A percentile compares a stretch with the other conserved stretches of the same genome.
These are phyloP conservation scores for Penicillium argentinense DNA, from an alignment of 495 filamentous ascomycete species.

Conservation along the genomic window DNA sequence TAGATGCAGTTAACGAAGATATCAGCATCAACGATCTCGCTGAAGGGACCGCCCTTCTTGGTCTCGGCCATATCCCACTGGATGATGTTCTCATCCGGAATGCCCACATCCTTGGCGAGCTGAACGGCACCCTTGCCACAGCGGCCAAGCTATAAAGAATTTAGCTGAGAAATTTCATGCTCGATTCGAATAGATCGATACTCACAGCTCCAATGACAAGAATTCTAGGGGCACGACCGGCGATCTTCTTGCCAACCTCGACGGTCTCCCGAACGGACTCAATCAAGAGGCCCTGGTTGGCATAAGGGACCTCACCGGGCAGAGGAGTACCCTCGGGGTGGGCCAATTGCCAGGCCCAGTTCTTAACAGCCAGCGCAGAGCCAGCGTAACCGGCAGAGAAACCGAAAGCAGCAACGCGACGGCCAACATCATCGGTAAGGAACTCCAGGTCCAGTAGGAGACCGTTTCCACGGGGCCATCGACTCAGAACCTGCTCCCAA, in stretches of 20 bases:
- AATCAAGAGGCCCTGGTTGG: conserved; percentile 73
- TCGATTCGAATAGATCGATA: neutral
- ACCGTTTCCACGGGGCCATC: conserved; percentile 81
- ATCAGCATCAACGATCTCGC: conserved; percentile 67
- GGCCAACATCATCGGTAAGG: conserved; percentile 72
- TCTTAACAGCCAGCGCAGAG: conserved; percentile 75
- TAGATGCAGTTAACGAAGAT: conserved; percentile 97
- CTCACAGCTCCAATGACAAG: conserved; percentile 61
- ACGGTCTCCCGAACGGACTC: conserved; percentile 69
- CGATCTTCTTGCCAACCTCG: conserved; percentile 54
- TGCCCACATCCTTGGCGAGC: conserved; percentile 70
- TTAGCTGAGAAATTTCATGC: conserved; percentile 7
- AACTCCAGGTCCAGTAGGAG: conserved; percentile 91
- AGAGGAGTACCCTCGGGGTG: conserved; percentile 63
- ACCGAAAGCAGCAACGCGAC: conserved; percentile 76
- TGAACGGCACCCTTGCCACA: conserved; percentile 87
- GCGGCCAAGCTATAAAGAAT: conserved; percentile 58
- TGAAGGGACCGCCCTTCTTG: conserved; percentile 72
- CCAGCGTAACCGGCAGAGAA: conserved; percentile 83
- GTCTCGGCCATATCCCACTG: conserved; percentile 96
- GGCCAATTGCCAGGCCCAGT: conserved; percentile 85
- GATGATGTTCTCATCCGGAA: conserved; percentile 71
- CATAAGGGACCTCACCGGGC: conserved; percentile 69
- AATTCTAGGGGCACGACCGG: conserved; percentile 50
- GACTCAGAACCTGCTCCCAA: conserved; percentile 77